Evolutionary conservation across 164 flowering plant species (phyloP), one percentile per base, ranked within the genome.

Genomic region (Saururus chinensis): DNA sequence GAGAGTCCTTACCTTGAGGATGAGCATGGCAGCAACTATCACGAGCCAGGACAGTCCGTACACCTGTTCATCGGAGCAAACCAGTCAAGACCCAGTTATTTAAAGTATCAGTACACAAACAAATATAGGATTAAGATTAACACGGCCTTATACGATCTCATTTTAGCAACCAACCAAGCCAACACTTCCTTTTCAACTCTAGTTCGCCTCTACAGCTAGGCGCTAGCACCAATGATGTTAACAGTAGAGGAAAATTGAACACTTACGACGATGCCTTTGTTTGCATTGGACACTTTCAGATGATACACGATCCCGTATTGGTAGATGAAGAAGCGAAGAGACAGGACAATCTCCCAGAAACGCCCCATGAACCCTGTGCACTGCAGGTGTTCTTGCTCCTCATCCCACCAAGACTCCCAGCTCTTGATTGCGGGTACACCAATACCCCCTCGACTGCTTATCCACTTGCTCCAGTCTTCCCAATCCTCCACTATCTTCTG

Each of bases 341-440:
- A 69, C 51, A 95, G 88, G 69, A 89, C 49, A 53, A 88, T 74
- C 73, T 95, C 99, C 81, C 80, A 79, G 53, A 91, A 70, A 49
- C 82, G 78, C 55, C 98, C 99, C 7, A 57, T 19, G 37, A 82
- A 60, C 11, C 98, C 98, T 24, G 96, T 83, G 75, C 62, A 51
- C 57, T 72, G 79, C 59, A 95, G 75, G 68, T 95, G 99, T 69
- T 87, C 98, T 55, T 95, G 99, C 69, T 91, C 99, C 67, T 95
- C 98, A 7, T 83, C 89, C 99, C 99, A 95, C 99, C 99, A 95
- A 6, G 98, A 91, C 68, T 95, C 96, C 99, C 98, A 95, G 74
- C 98, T 91, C 77, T 91, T 89, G 74, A 40, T 74, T 69, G 96
- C 88, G 0, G 93, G 96, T 30, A 89, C 95, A 58, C 97, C 96